These are phyloP conservation scores for Tylopilus rubrobrunneus DNA, from an alignment of 768 basidiomycete species.

Conservation along the genomic window DNA sequence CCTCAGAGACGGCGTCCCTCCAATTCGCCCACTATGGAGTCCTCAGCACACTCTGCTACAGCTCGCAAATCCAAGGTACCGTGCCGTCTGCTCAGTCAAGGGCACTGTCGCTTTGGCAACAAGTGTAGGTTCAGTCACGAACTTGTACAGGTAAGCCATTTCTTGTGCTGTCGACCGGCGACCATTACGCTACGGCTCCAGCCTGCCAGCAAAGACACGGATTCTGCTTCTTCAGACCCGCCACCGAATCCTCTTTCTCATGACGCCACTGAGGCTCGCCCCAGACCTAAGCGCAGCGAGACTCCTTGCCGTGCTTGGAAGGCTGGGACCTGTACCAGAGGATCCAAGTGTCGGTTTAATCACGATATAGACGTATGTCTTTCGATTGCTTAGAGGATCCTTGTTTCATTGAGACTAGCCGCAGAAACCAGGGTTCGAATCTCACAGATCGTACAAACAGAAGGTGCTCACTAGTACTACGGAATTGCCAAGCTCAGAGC, in stretches of 20 bases:
- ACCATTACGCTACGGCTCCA: neutral
- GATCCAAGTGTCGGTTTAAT: conserved; percentile 32
- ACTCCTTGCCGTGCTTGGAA: conserved; percentile 33
- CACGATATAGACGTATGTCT: conserved; percentile 34
- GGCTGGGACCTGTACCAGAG: conserved; percentile 35
- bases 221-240: neutral
- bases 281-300: conserved; percentile 21
- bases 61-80: conserved; percentile 4
- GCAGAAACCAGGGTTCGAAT: conserved; percentile 7
- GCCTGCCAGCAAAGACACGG: neutral
- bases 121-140: conserved; percentile 26
- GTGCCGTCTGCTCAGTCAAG: conserved; percentile 23
- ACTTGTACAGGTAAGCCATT: neutral
- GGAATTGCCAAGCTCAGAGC: neutral
- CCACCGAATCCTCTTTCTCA: neutral
- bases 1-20: neutral
- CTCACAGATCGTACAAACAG: neutral
- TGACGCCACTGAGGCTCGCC: conserved; percentile 13
- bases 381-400: neutral
- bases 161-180: neutral
- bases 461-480: neutral
- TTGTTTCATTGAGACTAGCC: neutral
- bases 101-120: conserved; percentile 26
- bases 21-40: conserved; percentile 8
- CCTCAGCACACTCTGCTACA: neutral